Percentiles rank a stretch among this genome's conserved stretches.
phyloP scores from a whole-genome alignment of 768 basidiomycete species.

The Leucosporidium creatinivorum region DNA sequence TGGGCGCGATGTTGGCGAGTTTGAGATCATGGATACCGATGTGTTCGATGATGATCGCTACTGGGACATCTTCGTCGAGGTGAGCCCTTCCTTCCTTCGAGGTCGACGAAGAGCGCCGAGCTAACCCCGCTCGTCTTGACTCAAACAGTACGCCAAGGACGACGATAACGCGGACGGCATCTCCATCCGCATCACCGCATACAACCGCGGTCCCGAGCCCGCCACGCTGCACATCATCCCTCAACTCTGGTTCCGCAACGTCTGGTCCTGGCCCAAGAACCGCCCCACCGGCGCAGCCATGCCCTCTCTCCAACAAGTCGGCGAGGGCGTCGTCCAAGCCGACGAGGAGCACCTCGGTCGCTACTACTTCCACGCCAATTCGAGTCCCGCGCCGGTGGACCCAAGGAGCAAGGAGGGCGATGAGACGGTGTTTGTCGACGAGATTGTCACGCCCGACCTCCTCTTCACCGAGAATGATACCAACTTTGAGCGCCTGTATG shows the following conservation, averaged over 20 bases:
- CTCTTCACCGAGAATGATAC: constrained; percentile 97
- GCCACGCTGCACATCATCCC: constrained; percentile 91
- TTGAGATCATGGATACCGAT: constrained; percentile 87
- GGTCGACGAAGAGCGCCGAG: background rate
- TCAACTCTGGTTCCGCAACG: constrained; percentile 95
- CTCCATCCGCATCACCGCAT: constrained; percentile 88
- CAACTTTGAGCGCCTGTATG: constrained; percentile 85
- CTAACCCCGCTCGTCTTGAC: no score
- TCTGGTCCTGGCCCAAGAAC: constrained; percentile 81
- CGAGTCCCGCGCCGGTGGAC: constrained; percentile 83
- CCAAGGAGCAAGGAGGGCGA: constrained; percentile 46
- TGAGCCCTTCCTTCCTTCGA: constrained; percentile 42
- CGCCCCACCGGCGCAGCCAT: constrained; percentile 41
- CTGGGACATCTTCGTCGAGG: constrained; percentile 99
- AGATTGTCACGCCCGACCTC: constrained; percentile 70
- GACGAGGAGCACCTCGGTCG: constrained; percentile 41
- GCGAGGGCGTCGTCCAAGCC: constrained; percentile 42
- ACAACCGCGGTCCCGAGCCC: constrained; percentile 92
- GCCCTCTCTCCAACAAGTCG: constrained; percentile 41
- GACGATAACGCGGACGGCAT: constrained; percentile 79
- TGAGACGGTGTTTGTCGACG: constrained; percentile 56
- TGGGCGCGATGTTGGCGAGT: constrained; percentile 78
- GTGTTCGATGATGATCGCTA: constrained; percentile 86
- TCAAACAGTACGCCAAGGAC: constrained; percentile 84
- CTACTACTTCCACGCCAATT: constrained; percentile 75